phyloP scores from a whole-genome alignment of 2,329 filamentous ascomycete species.

The Harringtonia aguacate region DNA sequence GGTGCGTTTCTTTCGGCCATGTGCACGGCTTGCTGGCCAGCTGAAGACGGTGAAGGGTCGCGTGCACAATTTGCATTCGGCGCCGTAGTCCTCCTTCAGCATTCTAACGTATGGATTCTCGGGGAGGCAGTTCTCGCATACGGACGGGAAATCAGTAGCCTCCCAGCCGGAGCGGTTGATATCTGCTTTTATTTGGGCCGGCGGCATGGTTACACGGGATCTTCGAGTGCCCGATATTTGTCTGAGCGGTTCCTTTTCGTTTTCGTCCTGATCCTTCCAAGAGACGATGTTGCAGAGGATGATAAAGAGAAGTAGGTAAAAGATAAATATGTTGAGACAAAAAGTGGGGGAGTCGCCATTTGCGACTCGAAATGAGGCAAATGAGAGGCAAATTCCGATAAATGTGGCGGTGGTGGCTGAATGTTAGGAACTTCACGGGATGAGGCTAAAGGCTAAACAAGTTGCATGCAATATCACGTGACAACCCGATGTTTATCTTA shows the following conservation, averaged over 20 bases:
- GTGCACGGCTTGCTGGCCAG: slow-evolving; percentile 86
- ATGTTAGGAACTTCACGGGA: no score
- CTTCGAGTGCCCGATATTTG: background rate
- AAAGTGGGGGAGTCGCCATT: no score
- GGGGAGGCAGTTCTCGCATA: slow-evolving; percentile 86
- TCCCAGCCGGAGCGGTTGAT: slow-evolving; percentile 95
- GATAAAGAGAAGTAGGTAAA: no score
- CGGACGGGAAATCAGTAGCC: slow-evolving; percentile 78
- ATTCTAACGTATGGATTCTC: slow-evolving; percentile 98
- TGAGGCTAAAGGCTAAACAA: no score
- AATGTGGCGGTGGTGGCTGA: no score
- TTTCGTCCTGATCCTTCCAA: no score
- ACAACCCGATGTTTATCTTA: background rate
- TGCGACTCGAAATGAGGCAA: no score
- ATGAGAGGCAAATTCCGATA: no score
- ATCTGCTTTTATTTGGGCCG: slow-evolving; percentile 83
- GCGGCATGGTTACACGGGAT: slow-evolving; percentile 48
- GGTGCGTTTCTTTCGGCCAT: slow-evolving; percentile 80
- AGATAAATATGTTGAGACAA: no score
- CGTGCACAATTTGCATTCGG: slow-evolving; percentile 81
- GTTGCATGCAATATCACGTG: no score
- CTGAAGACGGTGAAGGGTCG: slow-evolving; percentile 91
- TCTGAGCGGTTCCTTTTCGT: background rate
- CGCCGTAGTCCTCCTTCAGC: slow-evolving; percentile 93
- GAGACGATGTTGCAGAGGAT: no score